phyloP scores from a whole-genome alignment of 208 protist genomes.

The Trypanosoma platydactyli region DNA sequence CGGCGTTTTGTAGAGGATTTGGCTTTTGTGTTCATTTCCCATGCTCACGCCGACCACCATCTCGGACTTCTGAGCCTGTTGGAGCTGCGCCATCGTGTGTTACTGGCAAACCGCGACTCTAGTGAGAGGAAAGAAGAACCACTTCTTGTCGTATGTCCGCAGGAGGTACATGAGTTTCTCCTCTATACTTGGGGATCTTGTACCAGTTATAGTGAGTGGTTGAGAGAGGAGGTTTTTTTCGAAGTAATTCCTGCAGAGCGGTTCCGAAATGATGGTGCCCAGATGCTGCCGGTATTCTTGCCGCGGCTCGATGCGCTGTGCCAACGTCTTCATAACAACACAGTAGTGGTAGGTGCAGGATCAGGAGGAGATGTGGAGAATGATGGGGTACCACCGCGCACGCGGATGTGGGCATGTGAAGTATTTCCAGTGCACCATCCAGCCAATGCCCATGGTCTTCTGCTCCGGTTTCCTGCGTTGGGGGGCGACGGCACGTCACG shows the following conservation, averaged over 20 bases:
- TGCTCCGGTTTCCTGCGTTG: conserved; percentile 69
- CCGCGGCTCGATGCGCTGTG: conserved; percentile 17
- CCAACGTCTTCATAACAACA: conserved; percentile 3
- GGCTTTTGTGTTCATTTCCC: conserved; percentile 83
- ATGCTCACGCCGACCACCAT: conserved; percentile 90
- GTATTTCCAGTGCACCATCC: conserved; percentile 84
- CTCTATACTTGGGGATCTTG: conserved; percentile 46
- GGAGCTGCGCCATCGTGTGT: conserved; percentile 40
- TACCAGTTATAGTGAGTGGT: conserved; percentile 40
- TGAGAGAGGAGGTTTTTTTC: conserved; percentile 62
- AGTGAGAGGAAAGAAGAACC: neutral
- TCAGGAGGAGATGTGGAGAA: neutral
- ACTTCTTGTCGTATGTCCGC: conserved; percentile 70
- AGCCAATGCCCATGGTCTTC: conserved; percentile 81
- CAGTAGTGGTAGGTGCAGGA: neutral
- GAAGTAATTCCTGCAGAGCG: conserved; percentile 47
- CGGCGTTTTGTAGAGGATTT: conserved; percentile 48
- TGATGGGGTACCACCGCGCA: neutral
- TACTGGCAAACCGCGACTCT: neutral
- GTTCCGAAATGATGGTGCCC: neutral
- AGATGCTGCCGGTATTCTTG: conserved; percentile 25
- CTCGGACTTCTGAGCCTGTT: conserved; percentile 77
- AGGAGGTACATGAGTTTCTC: conserved; percentile 73
- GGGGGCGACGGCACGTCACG: conserved; percentile 23
- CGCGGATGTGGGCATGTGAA: conserved; percentile 50